These are phyloP conservation scores for Taphrina confusa DNA, from an alignment of 1,139 yeast species.

Conservation along the genomic window DNA sequence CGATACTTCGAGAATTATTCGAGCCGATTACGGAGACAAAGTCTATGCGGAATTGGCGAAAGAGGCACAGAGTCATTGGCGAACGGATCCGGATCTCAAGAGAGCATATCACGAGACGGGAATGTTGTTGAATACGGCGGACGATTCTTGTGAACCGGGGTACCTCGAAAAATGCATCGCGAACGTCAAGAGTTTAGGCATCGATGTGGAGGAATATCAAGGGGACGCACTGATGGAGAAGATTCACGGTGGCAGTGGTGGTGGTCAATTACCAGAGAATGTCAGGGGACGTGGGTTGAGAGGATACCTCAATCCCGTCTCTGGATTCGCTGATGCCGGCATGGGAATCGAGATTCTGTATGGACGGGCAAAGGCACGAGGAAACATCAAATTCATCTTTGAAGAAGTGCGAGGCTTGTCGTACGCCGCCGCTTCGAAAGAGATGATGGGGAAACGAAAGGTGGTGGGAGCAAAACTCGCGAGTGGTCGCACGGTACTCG, in stretches of 20 bases:
- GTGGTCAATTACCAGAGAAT: background rate
- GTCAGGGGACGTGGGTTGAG: background rate
- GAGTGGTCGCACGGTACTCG: conserved; percentile 45
- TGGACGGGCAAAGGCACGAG: conserved; percentile 39
- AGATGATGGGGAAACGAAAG: conserved; percentile 37
- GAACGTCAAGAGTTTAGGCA: conserved; percentile 45
- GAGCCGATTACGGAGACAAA: conserved; percentile 50
- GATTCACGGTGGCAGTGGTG: no score
- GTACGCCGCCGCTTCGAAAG: conserved; percentile 37
- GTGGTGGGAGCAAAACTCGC: conserved; percentile 45
- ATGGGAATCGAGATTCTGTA: conserved; percentile 47
- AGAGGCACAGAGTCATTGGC: conserved; percentile 47
- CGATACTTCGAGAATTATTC: conserved; percentile 51
- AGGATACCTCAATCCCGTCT: conserved; percentile 46
- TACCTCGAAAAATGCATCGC: conserved; percentile 45
- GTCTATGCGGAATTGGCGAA: conserved; percentile 50
- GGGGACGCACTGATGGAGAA: conserved; percentile 17
- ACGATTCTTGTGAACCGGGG: conserved; percentile 43
- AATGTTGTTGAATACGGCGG: conserved; percentile 42
- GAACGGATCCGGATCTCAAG: conserved; percentile 45
- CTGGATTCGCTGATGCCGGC: conserved; percentile 50
- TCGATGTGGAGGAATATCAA: conserved; percentile 42
- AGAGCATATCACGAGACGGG: conserved; percentile 42
- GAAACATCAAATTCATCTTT: conserved; percentile 43
- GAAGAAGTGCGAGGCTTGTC: conserved; percentile 44